Conservation (phyloP, 192 early-diverging fungal genomes). For the Coemansia sp. region DNA sequence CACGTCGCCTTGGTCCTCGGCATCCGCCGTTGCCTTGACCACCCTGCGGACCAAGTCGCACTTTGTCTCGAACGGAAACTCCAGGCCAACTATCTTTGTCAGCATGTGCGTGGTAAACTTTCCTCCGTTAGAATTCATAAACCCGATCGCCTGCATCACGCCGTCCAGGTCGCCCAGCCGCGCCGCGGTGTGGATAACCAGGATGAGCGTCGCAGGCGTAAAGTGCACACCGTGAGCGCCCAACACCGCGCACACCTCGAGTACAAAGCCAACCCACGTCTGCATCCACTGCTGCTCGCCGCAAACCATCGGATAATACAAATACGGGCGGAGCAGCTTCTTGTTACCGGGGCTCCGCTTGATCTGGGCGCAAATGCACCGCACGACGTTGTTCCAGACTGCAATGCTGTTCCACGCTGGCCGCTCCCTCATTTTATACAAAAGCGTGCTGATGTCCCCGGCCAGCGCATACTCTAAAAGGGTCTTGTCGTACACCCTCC, state of each 20-base stretch:
- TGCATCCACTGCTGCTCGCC: no score
- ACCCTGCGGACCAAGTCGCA: constrained; percentile 1
- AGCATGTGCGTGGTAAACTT: constrained; percentile 26
- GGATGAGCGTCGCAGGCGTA: constrained; percentile 12
- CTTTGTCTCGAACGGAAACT: neutral
- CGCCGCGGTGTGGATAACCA: no score
- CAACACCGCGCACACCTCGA: constrained; percentile 1
- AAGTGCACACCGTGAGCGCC: constrained; percentile 4
- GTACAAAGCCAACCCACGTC: constrained; percentile 20
- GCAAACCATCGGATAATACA: no score
- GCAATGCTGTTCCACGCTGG: constrained; percentile 16
- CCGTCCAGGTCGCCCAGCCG: constrained; percentile 3
- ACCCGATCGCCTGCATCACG: neutral
- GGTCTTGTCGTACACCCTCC: no score
- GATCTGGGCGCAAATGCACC: constrained; percentile 22
- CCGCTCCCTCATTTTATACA: constrained; percentile 18
- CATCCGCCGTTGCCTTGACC: neutral
- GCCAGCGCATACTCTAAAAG: constrained; percentile 14
- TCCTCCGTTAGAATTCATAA: constrained; percentile 8
- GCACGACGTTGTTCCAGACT: constrained; percentile 21
- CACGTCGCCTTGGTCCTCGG: neutral
- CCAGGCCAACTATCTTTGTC: constrained; percentile 1
- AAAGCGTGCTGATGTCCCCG: constrained; percentile 15
- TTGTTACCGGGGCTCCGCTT: neutral
- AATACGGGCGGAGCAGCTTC: no score